Conservation (phyloP, 805 yeast species). For the Lipomyces spencermartinsiae region DNA sequence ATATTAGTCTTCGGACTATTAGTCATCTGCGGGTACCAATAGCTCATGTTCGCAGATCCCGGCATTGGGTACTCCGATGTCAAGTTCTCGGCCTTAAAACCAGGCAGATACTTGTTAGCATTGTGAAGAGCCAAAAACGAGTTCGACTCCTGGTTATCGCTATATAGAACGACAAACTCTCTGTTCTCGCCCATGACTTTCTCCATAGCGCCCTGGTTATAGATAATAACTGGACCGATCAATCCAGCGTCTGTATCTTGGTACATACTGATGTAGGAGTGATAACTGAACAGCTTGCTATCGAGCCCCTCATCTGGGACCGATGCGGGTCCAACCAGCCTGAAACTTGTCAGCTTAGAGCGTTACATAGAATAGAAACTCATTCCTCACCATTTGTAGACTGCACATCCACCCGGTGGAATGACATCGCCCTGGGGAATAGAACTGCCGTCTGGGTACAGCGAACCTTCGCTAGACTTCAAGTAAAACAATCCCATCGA, state of each 20-base stretch:
- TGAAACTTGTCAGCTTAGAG: background rate
- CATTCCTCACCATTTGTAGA: background rate
- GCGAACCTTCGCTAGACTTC: conserved; percentile 11
- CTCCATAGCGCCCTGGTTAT: conserved; percentile 1
- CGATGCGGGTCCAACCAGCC: conserved; percentile 1
- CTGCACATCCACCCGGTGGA: conserved; percentile 7
- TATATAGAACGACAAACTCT: background rate
- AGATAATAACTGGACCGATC: background rate
- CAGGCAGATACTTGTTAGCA: background rate
- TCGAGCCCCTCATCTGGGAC: background rate
- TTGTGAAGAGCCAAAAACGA: conserved; percentile 8
- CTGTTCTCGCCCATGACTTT: background rate
- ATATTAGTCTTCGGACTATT: conserved; percentile 3
- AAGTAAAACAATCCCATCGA: conserved; percentile 5
- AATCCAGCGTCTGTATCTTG: conserved; percentile 5
- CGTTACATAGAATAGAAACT: background rate
- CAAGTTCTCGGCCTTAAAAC: background rate
- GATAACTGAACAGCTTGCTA: conserved; percentile 7
- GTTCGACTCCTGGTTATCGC: conserved; percentile 5
- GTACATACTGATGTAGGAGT: conserved; percentile 6
- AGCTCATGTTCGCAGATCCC: background rate
- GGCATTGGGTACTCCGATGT: background rate
- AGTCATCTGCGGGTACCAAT: background rate
- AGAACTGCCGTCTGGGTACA: conserved; percentile 3
- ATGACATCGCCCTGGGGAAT: conserved; percentile 1